A percentile compares a stretch with the other conserved stretches of the same genome.
phyloP scores from a whole-genome alignment of 306 rosid species.

The Oemleria cerasiformis region DNA sequence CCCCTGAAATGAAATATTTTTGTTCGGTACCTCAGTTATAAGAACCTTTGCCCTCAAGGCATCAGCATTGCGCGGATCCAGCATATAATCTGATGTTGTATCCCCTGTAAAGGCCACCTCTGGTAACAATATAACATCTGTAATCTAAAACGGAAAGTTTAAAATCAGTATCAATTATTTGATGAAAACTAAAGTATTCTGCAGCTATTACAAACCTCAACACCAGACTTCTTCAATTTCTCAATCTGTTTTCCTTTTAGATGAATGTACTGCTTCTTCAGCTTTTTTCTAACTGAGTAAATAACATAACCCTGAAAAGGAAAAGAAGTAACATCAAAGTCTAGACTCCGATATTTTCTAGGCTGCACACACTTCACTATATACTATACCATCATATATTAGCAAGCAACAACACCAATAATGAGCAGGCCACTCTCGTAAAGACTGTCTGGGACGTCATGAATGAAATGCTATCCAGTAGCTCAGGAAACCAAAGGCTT shows the following conservation, averaged over 20 bases:
- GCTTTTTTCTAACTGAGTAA: constrained; percentile 84
- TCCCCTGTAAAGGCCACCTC: constrained; percentile 98
- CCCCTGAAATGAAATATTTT: neutral
- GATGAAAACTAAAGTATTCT: constrained; percentile 15
- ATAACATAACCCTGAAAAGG: constrained; percentile 81
- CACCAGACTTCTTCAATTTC: constrained; percentile 87
- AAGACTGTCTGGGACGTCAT: too few species aligned
- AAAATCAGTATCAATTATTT: constrained; percentile 20
- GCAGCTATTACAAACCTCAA: constrained; percentile 60
- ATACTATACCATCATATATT: neutral
- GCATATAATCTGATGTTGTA: constrained; percentile 83
- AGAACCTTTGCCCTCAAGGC: constrained; percentile 97
- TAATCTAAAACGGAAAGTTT: constrained; percentile 58
- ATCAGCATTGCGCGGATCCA: constrained; percentile 91
- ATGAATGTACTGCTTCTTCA: constrained; percentile 84
- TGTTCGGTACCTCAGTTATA: constrained; percentile 73
- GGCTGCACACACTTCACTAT: neutral
- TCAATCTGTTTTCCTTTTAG: constrained; percentile 93
- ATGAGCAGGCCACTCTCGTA: neutral
- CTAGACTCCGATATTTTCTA: neutral
- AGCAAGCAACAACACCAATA: neutral
- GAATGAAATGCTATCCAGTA: too few species aligned
- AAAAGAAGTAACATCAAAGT: constrained; percentile 9
- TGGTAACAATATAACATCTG: constrained; percentile 76
- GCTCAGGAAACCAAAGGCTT: neutral